phyloP scores from a whole-genome alignment of 495 filamentous ascomycete genomes.

The Letharia columbiana region DNA sequence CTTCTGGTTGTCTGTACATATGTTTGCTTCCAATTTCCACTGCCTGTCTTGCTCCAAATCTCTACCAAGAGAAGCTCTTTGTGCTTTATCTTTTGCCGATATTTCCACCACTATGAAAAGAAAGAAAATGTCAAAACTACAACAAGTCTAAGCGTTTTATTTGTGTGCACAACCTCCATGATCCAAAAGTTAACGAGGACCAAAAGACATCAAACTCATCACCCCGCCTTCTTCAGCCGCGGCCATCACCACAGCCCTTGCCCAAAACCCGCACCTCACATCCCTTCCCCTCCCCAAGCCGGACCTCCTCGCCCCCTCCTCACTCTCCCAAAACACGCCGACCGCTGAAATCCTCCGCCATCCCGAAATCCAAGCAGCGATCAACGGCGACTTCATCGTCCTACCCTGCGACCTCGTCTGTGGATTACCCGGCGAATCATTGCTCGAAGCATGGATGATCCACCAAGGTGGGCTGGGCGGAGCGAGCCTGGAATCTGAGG shows the following conservation, averaged over 20 bases:
- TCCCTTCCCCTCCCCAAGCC: slow-evolving; percentile 66
- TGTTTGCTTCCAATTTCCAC: background rate
- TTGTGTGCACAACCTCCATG: background rate
- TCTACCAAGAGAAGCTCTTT: background rate
- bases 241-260: slow-evolving; percentile 67
- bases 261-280: slow-evolving; percentile 80
- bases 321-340: slow-evolving; percentile 65
- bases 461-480: slow-evolving; percentile 59
- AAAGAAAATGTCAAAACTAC: background rate
- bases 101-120: background rate
- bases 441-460: slow-evolving; percentile 90
- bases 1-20: background rate
- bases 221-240: slow-evolving; percentile 65
- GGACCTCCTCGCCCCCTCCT: slow-evolving; percentile 63
- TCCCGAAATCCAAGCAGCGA: slow-evolving; percentile 57
- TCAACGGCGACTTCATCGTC: slow-evolving; percentile 80
- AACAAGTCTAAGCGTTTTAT: background rate
- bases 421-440: slow-evolving; percentile 70
- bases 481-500: slow-evolving; percentile 20
- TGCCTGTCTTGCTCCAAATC: background rate
- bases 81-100: background rate
- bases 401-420: slow-evolving; percentile 91
- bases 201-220: slow-evolving; percentile 69
- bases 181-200: background rate
- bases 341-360: slow-evolving; percentile 86